Evolutionary conservation across 2,329 filamentous ascomycete genomes (phyloP).

Genomic region (Madurella fahalii): DNA sequence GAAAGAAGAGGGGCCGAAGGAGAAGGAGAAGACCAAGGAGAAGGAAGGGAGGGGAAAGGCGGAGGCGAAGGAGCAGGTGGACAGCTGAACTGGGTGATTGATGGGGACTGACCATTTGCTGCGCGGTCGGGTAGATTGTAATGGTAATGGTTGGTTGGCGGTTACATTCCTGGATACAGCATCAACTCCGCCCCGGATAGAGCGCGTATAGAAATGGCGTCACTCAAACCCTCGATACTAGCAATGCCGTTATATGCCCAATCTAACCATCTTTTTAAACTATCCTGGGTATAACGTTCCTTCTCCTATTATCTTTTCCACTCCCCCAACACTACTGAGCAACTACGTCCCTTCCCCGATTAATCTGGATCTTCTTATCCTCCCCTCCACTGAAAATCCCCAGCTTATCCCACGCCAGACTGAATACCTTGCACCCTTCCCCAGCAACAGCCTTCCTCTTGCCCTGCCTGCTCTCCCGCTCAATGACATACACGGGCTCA

Average conservation of each 20-base stretch:
- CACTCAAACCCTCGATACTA: background rate
- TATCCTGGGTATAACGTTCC: constrained; percentile 21
- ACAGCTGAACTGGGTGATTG: too few species aligned
- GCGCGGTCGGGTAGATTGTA: too few species aligned
- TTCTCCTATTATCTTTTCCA: background rate
- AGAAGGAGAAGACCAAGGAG: background rate
- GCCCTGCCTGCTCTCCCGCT: constrained; percentile 65
- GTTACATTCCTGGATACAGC: too few species aligned
- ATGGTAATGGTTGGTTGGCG: too few species aligned
- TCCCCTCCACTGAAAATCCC: constrained; percentile 90
- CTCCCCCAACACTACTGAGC: constrained; percentile 14
- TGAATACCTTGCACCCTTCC: constrained; percentile 86
- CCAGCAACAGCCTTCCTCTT: constrained; percentile 65
- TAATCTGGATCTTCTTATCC: constrained; percentile 92
- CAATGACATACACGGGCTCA: constrained; percentile 71
- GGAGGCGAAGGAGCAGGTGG: too few species aligned
- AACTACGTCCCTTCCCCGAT: constrained; percentile 59
- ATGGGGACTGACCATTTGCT: too few species aligned
- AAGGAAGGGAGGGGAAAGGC: too few species aligned
- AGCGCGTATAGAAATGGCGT: too few species aligned
- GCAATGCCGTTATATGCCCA: background rate
- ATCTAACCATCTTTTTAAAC: background rate
- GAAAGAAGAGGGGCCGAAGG: background rate
- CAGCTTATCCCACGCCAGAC: constrained; percentile 80
- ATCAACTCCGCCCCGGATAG: too few species aligned